phyloP scores from a whole-genome alignment of 2,329 filamentous ascomycete genomes.

The Phialocephala sp. region DNA sequence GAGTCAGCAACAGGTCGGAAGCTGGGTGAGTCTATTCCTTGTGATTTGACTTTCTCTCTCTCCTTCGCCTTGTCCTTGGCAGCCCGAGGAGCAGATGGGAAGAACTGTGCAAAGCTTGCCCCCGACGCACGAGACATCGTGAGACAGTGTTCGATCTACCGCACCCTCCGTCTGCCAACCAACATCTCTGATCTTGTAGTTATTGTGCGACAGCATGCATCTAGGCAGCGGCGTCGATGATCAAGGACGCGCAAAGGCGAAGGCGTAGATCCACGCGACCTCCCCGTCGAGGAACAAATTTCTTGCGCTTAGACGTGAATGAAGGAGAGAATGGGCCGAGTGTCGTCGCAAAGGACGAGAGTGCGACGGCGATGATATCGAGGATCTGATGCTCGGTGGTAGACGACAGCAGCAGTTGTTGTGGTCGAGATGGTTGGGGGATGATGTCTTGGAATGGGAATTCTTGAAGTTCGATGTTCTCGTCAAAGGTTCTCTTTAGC shows the following conservation, averaged over 20 bases:
- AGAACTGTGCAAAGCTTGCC: conserved; percentile 86
- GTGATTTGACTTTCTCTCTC: conserved; percentile 62
- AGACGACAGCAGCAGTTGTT: conserved; percentile 5
- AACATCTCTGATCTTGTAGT: conserved; percentile 39
- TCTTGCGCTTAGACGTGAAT: conserved; percentile 25
- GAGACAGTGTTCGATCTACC: conserved; percentile 45
- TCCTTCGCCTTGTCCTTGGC: conserved; percentile 64
- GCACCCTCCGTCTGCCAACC: conserved; percentile 39
- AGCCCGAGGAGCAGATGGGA: conserved; percentile 71
- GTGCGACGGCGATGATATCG: background rate
- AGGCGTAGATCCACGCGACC: conserved; percentile 30
- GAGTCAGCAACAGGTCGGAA: conserved; percentile 43
- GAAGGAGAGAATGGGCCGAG: conserved; percentile 11
- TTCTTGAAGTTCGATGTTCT: conserved; percentile 20
- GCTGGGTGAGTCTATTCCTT: conserved; percentile 39
- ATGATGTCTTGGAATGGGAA: conserved; percentile 15
- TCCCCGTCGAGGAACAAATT: conserved; percentile 30
- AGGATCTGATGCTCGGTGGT: background rate
- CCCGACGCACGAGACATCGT: conserved; percentile 79
- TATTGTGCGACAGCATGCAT: conserved; percentile 40
- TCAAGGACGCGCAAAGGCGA: conserved; percentile 35
- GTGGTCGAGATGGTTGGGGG: conserved; percentile 15
- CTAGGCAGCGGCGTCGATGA: conserved; percentile 27
- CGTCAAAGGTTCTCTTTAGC: conserved; percentile 9
- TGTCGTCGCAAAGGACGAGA: conserved; percentile 18